Base-by-base conservation (phyloP, 805 yeast species). In the Candida ipomoeae region DNA sequence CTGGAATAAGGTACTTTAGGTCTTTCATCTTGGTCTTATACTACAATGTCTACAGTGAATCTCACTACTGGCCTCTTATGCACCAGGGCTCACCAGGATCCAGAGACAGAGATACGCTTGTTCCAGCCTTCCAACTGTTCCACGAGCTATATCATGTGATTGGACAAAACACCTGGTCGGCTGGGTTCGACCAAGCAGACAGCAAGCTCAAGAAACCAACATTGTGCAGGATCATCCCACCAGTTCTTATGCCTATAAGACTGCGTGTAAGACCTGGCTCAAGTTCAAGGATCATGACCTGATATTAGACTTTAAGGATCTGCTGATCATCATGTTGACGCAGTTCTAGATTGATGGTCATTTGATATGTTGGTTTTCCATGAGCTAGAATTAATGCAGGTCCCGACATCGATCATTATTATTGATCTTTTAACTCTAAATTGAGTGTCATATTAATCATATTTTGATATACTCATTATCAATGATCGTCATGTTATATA, bases 51-150 rank as follows among this genome's bases (percentile, higher is more conserved):
- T 58, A 64, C 48, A 69, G 71, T 0, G 58, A 61, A 1, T 47
- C 54, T 1, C 59, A 58, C 49, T 69, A 63, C 55, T 67, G 67
- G 51, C 50, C 57, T 15, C 56, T 70, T 44, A 47, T 70, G 8
- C 68, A 62, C 53, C 74, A 69, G 56, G 73, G 73, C n/a, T 62
- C 65, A 6, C 63, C 63, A 5, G 71, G 70, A 1, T 56, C 49
- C 2, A 70, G 72, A 15, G 74, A 70, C 50, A 60, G 70, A 36
- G 74, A 70, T 40, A 67, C 73, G 1, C 63, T 66, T 49, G 62
- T 67, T 8, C 71, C 74, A 10, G 74, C 74, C 3, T 68, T 73
- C 41, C 66, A 65, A 44, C 66, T 64, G 6, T 62, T 69, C 50
- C 52, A 66, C 33, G 68, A 70, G 49, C 61, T 63, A 8, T 69